Percentiles rank a stretch among this genome's conserved stretches.
phyloP scores from a whole-genome alignment of 495 filamentous ascomycete species.

The Usnea hakonensis region DNA sequence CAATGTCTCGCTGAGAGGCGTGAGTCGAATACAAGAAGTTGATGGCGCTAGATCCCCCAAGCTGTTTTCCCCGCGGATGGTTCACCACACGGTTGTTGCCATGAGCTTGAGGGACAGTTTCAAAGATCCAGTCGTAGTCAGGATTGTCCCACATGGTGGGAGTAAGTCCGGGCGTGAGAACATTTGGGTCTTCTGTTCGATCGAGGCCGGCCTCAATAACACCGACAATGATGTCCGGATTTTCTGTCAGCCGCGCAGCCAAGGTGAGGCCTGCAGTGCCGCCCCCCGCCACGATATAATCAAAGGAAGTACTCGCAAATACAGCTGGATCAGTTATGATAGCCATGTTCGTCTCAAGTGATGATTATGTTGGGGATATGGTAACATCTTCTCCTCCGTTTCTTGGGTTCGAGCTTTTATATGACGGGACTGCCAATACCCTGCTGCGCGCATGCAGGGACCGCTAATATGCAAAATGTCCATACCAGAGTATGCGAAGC shows the following conservation, averaged over 20 bases:
- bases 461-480: no score
- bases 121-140: slow-evolving; percentile 46
- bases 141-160: slow-evolving; percentile 35
- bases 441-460: neutral
- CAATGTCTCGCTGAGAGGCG: slow-evolving; percentile 38
- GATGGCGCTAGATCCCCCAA: slow-evolving; percentile 50
- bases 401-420: neutral
- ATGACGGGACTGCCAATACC: neutral
- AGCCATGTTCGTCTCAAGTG: neutral
- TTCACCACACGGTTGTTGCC: slow-evolving; percentile 15
- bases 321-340: slow-evolving; percentile 4
- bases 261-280: slow-evolving; percentile 34
- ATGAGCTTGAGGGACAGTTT: slow-evolving; percentile 39
- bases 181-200: slow-evolving; percentile 31
- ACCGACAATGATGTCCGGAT: slow-evolving; percentile 39
- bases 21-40: slow-evolving; percentile 46
- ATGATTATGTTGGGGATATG: neutral
- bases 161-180: slow-evolving; percentile 39
- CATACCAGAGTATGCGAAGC: neutral
- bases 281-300: slow-evolving; percentile 33
- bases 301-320: slow-evolving; percentile 12
- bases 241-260: slow-evolving; percentile 42
- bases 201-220: slow-evolving; percentile 48
- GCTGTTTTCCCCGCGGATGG: slow-evolving; percentile 27
- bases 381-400: neutral